Evolutionary conservation across 352 stramenopile genomes (phyloP).

Genomic region (Globisporangium emineosum): DNA sequence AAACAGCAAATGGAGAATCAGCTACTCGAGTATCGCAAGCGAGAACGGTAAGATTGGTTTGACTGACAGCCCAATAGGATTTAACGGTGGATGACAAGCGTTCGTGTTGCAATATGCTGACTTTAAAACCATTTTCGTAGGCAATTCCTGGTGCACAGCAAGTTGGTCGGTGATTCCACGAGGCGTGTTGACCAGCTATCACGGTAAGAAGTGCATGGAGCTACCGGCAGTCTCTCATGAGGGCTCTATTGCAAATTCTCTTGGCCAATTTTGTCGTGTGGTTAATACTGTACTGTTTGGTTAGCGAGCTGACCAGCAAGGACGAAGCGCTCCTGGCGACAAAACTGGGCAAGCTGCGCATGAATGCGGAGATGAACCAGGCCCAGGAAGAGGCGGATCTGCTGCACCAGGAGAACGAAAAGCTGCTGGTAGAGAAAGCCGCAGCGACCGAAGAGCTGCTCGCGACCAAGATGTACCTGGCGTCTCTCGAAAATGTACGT

Average conservation of each 20-base stretch:
- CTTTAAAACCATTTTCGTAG: conserved; percentile 13
- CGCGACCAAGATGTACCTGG: conserved; percentile 66
- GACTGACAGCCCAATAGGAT: not conserved
- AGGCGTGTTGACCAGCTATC: conserved; percentile 56
- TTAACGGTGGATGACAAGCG: no score
- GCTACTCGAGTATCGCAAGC: conserved; percentile 50
- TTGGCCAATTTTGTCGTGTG: not conserved
- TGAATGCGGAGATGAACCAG: conserved; percentile 57
- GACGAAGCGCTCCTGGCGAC: conserved; percentile 51
- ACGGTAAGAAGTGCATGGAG: conserved; percentile 28
- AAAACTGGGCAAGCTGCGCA: conserved; percentile 43
- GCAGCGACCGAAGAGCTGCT: conserved; percentile 59
- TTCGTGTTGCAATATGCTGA: not conserved
- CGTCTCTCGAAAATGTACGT: conserved; percentile 53
- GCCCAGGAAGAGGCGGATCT: conserved; percentile 50
- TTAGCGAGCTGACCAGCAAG: conserved; percentile 51
- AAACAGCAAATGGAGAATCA: conserved; percentile 58
- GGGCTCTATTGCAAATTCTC: not conserved
- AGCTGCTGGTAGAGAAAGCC: conserved; percentile 60
- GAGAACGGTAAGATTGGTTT: conserved; percentile 36
- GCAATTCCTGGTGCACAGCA: conserved; percentile 62
- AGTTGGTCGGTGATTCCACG: conserved; percentile 64
- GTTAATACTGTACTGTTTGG: not conserved
- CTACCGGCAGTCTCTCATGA: not conserved
- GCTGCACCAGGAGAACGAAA: conserved; percentile 61